phyloP scores from a whole-genome alignment of 164 flowering plant genomes.

The grape (Vitis vinifera) region ASM3070453v1 NC_081822.1:8532501-8533000 shows the following conservation, averaged over 20 bases:
- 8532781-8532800: conserved; percentile 42
- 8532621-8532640: conserved; percentile 48
- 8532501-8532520: conserved; percentile 27
- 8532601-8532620: conserved; percentile 39
- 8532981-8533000: conserved; percentile 48
- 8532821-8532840: conserved; percentile 36
- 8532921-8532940: conserved; percentile 26
- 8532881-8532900: conserved; percentile 41
- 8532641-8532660: conserved; percentile 48
- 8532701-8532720: conserved; percentile 55
- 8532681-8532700: conserved; percentile 57
- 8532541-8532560: conserved; percentile 52
- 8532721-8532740: conserved; percentile 55
- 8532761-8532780: conserved; percentile 54
- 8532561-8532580: conserved; percentile 28
- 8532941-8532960: conserved; percentile 51
- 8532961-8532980: conserved; percentile 38
- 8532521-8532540: conserved; percentile 43
- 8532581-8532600: conserved; percentile 43
- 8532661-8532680: conserved; percentile 42
- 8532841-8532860: conserved; percentile 32
- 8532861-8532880: conserved; percentile 20
- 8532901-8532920: conserved; percentile 32
- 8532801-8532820: background rate
- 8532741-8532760: conserved; percentile 48